phyloP scores from a whole-genome alignment of 495 filamentous ascomycete genomes.

The Lepidopterella palustris region DNA sequence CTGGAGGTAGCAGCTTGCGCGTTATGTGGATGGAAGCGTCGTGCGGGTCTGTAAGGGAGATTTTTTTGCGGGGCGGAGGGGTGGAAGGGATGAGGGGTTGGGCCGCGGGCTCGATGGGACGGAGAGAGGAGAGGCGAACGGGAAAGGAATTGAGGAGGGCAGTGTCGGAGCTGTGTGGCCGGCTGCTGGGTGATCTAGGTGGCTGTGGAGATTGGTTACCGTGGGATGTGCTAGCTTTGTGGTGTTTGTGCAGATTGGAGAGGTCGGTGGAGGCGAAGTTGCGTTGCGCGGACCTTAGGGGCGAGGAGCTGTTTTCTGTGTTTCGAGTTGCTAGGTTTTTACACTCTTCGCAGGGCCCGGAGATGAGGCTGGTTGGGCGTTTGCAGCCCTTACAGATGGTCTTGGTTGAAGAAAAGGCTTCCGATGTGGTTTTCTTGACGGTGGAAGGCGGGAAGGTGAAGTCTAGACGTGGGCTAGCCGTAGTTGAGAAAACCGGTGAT shows the following conservation, averaged over 20 bases:
- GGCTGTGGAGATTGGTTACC: too few species aligned
- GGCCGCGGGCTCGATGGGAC: background rate
- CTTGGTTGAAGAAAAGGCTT: background rate
- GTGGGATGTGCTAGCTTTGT: too few species aligned
- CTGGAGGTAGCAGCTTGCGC: too few species aligned
- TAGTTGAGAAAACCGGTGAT: background rate
- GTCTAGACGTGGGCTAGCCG: conserved; percentile 3
- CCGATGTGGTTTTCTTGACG: background rate
- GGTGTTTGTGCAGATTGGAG: too few species aligned
- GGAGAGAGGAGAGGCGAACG: conserved; percentile 17
- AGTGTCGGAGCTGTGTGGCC: too few species aligned
- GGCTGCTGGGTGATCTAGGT: too few species aligned
- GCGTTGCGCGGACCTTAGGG: too few species aligned
- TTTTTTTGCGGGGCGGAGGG: background rate
- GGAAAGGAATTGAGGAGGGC: background rate
- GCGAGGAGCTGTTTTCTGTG: too few species aligned
- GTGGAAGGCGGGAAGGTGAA: background rate
- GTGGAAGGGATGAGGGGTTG: background rate
- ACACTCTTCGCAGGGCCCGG: too few species aligned
- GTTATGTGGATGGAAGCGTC: too few species aligned
- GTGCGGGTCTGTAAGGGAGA: conserved; percentile 16
- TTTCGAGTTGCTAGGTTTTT: too few species aligned
- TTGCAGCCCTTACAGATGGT: conserved; percentile 20
- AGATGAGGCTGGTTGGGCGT: background rate
- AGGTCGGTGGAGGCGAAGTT: too few species aligned